Percentiles rank a stretch among this genome's conserved stretches.
phyloP scores from a whole-genome alignment of 176 grass and related monocot genomes.

The Miscanthus lutarioriparius region DNA sequence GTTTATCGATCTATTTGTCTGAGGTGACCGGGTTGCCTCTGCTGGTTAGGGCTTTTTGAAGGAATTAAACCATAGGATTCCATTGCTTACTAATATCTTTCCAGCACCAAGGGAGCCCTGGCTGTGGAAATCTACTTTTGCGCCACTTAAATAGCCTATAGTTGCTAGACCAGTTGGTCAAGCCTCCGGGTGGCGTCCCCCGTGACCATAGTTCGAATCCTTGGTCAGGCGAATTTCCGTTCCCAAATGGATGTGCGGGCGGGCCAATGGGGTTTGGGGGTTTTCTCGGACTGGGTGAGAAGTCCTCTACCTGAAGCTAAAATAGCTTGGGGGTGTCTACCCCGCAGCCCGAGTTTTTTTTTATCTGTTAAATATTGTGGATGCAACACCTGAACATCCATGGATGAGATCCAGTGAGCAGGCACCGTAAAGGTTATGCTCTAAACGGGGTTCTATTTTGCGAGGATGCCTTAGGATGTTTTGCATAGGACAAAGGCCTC shows the following conservation, averaged over 20 bases:
- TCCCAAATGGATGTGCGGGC: too few relatives aligned
- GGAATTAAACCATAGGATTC: conserved; percentile 1
- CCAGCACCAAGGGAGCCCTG: background rate
- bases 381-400: background rate
- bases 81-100: background rate
- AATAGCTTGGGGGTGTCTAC: too few relatives aligned
- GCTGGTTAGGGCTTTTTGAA: background rate
- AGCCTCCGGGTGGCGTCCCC: too few relatives aligned
- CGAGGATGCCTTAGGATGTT: background rate
- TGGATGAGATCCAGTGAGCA: background rate
- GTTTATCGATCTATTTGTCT: background rate
- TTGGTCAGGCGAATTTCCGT: too few relatives aligned
- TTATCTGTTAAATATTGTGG: background rate
- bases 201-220: too few relatives aligned
- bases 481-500: background rate
- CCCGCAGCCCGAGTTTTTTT: too few relatives aligned
- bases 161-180: too few relatives aligned
- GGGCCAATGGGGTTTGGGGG: too few relatives aligned
- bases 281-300: too few relatives aligned
- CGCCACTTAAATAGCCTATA: background rate
- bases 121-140: conserved; percentile 9
- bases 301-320: too few relatives aligned
- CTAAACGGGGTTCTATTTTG: background rate
- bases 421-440: background rate
- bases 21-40: background rate